Conservation (phyloP, 139 green algal species). For the Chlamydomonas asymmetrica region DNA sequence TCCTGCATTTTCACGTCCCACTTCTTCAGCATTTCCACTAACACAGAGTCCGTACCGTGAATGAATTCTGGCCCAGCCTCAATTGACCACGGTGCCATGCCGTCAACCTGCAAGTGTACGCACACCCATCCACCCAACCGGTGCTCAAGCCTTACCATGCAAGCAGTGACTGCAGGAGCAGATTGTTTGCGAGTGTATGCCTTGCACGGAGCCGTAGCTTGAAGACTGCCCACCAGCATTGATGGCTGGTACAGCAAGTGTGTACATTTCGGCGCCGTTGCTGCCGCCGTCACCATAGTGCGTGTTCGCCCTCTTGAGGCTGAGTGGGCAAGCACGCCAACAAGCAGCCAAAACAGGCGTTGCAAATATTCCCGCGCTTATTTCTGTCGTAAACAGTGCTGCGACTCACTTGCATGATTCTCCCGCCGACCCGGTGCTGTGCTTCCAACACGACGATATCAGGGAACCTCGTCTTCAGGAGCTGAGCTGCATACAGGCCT, state of each 20-base stretch:
- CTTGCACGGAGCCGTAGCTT: no score
- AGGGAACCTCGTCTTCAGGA: slow-evolving; percentile 42
- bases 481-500: slow-evolving; percentile 55
- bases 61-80: slow-evolving; percentile 84
- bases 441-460: slow-evolving; percentile 77
- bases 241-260: no score
- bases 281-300: no score
- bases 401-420: slow-evolving; percentile 56
- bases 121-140: background rate
- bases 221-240: no score
- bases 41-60: slow-evolving; percentile 64
- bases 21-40: slow-evolving; percentile 30
- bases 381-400: background rate
- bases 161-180: background rate
- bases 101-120: slow-evolving; percentile 49
- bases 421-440: slow-evolving; percentile 56
- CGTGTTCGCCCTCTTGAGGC: no score
- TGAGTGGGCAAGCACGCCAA: no score
- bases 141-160: background rate
- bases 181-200: no score
- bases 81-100: slow-evolving; percentile 74
- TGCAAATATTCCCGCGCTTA: background rate
- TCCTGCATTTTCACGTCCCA: slow-evolving; percentile 51
- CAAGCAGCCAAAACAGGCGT: no score
- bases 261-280: no score